phyloP scores from a whole-genome alignment of 2,329 filamentous ascomycete species.

The Aspergillus proliferans region DNA sequence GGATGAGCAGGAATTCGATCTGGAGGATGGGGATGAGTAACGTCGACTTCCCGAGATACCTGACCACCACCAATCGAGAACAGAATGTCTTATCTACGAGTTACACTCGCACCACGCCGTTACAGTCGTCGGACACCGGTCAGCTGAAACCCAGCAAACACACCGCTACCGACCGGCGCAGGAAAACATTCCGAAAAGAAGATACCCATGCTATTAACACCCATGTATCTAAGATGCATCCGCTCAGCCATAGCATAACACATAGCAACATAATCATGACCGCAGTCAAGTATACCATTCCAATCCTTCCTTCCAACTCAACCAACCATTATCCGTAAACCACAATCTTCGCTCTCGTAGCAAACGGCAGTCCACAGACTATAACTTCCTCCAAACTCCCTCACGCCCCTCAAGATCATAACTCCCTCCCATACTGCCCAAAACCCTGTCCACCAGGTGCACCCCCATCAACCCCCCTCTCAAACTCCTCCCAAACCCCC shows the following conservation, averaged over 20 bases:
- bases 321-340: too few species aligned
- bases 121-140: neutral
- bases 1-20: conserved; percentile 54
- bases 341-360: too few species aligned
- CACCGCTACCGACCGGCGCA: too few species aligned
- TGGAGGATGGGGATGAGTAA: conserved; percentile 42
- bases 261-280: neutral
- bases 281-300: neutral
- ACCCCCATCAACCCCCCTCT: conserved; percentile 25
- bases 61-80: too few species aligned
- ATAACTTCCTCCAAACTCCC: too few species aligned
- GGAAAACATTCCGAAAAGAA: too few species aligned
- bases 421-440: neutral
- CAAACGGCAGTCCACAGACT: too few species aligned
- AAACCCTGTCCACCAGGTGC: conserved; percentile 41
- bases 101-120: neutral
- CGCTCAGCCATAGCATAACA: neutral
- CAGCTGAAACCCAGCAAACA: neutral
- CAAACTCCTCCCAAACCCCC: conserved; percentile 57
- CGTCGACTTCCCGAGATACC: neutral
- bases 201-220: too few species aligned
- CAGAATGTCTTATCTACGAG: too few species aligned
- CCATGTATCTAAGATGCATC: neutral
- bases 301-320: neutral
- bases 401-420: too few species aligned